Conservation (phyloP, 1,139 yeast species). For the Meyerozyma guilliermondii region DNA sequence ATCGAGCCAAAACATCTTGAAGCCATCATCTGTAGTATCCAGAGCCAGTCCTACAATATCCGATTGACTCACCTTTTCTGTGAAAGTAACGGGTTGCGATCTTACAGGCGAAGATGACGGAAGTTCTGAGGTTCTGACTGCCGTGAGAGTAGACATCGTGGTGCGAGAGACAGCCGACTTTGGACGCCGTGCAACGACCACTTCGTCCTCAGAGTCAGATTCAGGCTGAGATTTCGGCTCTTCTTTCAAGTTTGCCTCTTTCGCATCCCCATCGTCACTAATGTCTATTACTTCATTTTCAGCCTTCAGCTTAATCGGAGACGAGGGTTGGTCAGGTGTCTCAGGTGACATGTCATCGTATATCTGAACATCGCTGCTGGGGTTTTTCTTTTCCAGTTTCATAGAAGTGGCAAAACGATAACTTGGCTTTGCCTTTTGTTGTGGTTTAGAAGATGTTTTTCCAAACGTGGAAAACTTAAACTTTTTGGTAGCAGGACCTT, state of each 20-base stretch:
- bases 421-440: background rate
- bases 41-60: slow-evolving; percentile 36
- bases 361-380: slow-evolving; percentile 1
- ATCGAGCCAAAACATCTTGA: slow-evolving; percentile 88
- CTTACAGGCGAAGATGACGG: slow-evolving; percentile 23
- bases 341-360: slow-evolving; percentile 13
- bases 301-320: slow-evolving; percentile 23
- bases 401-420: background rate
- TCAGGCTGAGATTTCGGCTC: slow-evolving; percentile 12
- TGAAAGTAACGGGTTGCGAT: slow-evolving; percentile 19
- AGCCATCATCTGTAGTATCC: slow-evolving; percentile 29
- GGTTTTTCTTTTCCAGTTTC: background rate
- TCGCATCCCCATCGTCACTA: slow-evolving; percentile 6
- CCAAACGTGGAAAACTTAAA: slow-evolving; percentile 2
- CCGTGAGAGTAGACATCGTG: slow-evolving; percentile 12
- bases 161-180: slow-evolving; percentile 31
- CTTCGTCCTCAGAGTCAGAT: slow-evolving; percentile 49
- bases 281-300: slow-evolving; percentile 2
- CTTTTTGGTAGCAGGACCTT: slow-evolving; percentile 12
- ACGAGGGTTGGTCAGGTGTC: slow-evolving; percentile 25
- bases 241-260: slow-evolving; percentile 8
- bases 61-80: slow-evolving; percentile 43
- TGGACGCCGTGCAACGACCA: slow-evolving; percentile 43
- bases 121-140: slow-evolving; percentile 18
- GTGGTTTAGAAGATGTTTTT: background rate